A percentile compares a stretch with the other conserved stretches of the same genome.
These are phyloP conservation scores for Chrysanthemum lavandulifolium DNA, from an alignment of 129 eudicot species.

Conservation along the genomic window DNA sequence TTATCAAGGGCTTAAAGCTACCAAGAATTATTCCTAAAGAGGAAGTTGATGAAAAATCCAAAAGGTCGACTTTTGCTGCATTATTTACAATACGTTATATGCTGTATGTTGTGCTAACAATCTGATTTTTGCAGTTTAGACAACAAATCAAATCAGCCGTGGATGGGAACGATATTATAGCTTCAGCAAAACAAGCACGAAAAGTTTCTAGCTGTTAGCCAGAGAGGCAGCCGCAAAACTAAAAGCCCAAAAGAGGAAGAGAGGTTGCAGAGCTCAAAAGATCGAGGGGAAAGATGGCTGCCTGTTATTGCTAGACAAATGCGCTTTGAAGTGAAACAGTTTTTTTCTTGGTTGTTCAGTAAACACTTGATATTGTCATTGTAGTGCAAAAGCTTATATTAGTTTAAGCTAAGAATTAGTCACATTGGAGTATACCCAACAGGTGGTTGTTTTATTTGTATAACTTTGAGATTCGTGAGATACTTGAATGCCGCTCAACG, in stretches of 20 bases:
- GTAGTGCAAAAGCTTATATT: too few species aligned
- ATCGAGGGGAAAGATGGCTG: slow-evolving; percentile 89
- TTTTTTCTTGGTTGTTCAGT: background rate
- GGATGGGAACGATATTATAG: slow-evolving; percentile 66
- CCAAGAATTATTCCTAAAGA: slow-evolving; percentile 68
- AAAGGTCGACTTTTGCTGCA: slow-evolving; percentile 43
- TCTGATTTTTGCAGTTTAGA: background rate
- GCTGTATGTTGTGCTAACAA: background rate
- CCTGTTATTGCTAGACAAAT: slow-evolving; percentile 36
- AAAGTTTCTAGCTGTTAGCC: slow-evolving; percentile 50
- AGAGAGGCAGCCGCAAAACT: slow-evolving; percentile 68
- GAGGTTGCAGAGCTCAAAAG: slow-evolving; percentile 64
- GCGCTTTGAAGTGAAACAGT: background rate
- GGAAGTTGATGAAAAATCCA: slow-evolving; percentile 79
- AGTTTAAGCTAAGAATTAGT: too few species aligned
- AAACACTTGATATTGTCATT: too few species aligned
- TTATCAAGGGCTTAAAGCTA: slow-evolving; percentile 64
- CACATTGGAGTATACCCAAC: too few species aligned
- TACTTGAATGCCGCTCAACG: too few species aligned
- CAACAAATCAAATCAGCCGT: slow-evolving; percentile 62
- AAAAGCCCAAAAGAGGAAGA: slow-evolving; percentile 81
- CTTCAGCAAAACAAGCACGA: slow-evolving; percentile 52
- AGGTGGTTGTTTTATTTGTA: too few species aligned
- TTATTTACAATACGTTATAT: background rate
- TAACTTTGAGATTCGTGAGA: too few species aligned